phyloP scores from a whole-genome alignment of 352 stramenopile species.

The Aphanomyces euteiches region DNA sequence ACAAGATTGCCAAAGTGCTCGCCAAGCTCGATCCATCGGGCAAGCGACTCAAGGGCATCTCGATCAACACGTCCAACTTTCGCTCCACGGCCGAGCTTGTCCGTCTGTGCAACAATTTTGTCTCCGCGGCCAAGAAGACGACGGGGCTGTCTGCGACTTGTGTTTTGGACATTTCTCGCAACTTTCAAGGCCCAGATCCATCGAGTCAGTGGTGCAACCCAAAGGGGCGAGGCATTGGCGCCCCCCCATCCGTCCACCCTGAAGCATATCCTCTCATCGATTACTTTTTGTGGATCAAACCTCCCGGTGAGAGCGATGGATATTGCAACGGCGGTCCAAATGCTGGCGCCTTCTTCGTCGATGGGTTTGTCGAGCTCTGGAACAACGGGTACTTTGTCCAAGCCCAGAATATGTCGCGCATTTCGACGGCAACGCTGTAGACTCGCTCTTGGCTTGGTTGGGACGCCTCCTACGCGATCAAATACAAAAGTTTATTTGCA shows the following conservation, averaged over 20 bases:
- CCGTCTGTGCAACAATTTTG: slow-evolving; percentile 36
- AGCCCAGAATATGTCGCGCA: slow-evolving; percentile 21
- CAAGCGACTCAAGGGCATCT: slow-evolving; percentile 41
- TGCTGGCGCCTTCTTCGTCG: slow-evolving; percentile 49
- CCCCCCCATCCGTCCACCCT: slow-evolving; percentile 33
- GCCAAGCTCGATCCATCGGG: slow-evolving; percentile 32
- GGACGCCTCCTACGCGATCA: no score
- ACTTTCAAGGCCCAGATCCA: slow-evolving; percentile 32
- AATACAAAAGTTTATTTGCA: no score
- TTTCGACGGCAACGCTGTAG: no score
- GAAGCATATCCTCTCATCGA: slow-evolving; percentile 39
- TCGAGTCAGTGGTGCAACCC: slow-evolving; percentile 47
- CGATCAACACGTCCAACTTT: slow-evolving; percentile 60
- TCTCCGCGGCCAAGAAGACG: slow-evolving; percentile 29
- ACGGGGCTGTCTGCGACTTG: slow-evolving; percentile 37
- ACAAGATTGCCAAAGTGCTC: slow-evolving; percentile 38
- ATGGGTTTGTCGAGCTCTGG: slow-evolving; percentile 54
- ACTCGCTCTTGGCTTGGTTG: no score
- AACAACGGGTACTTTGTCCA: slow-evolving; percentile 43
- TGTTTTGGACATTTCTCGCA: slow-evolving; percentile 45
- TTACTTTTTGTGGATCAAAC: slow-evolving; percentile 47
- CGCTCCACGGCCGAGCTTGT: slow-evolving; percentile 41
- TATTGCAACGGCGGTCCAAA: slow-evolving; percentile 45
- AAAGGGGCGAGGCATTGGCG: slow-evolving; percentile 41
- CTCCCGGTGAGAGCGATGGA: slow-evolving; percentile 47